Evolutionary conservation across 495 filamentous ascomycete species (phyloP).

Genomic region (Hyaloscypha hepaticicola): DNA sequence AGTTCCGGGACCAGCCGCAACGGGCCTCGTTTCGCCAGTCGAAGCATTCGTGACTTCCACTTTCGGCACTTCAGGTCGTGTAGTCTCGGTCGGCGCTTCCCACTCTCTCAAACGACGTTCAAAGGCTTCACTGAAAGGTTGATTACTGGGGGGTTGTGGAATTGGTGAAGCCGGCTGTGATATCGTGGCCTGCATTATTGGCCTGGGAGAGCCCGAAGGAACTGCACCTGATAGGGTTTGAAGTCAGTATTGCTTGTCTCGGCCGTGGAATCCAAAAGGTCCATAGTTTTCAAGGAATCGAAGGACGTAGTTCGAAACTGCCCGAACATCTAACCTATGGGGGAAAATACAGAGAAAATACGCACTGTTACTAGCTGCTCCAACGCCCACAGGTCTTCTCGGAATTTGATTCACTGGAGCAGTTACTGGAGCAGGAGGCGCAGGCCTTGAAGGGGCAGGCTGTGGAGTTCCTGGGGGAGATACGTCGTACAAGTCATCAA

Average conservation of each 20-base stretch:
- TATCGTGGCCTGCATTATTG: conserved; percentile 21
- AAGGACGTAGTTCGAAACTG: too few species aligned
- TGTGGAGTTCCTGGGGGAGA: conserved; percentile 52
- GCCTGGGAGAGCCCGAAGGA: neutral
- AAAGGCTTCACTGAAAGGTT: neutral
- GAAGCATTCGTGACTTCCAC: neutral
- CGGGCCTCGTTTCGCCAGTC: neutral
- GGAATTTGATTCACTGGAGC: conserved; percentile 33
- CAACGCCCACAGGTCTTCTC: conserved; percentile 30
- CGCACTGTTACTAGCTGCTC: conserved; percentile 4
- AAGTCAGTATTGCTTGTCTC: neutral
- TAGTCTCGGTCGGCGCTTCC: conserved; percentile 11
- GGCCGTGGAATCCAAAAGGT: neutral
- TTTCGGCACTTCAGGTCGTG: neutral
- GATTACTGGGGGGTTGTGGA: conserved; percentile 6
- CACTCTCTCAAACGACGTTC: conserved; percentile 18
- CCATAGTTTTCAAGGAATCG: neutral
- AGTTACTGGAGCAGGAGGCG: neutral
- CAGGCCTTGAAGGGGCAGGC: neutral
- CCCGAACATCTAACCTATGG: neutral
- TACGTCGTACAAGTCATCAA: conserved; percentile 54
- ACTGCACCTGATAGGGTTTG: neutral
- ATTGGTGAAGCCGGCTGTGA: conserved; percentile 25
- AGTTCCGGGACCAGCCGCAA: neutral
- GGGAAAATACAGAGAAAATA: neutral